A percentile compares a stretch with the other conserved stretches of the same genome.
Conservation (phyloP, 306 rosid genomes). For the Argentina anserina region DNA sequence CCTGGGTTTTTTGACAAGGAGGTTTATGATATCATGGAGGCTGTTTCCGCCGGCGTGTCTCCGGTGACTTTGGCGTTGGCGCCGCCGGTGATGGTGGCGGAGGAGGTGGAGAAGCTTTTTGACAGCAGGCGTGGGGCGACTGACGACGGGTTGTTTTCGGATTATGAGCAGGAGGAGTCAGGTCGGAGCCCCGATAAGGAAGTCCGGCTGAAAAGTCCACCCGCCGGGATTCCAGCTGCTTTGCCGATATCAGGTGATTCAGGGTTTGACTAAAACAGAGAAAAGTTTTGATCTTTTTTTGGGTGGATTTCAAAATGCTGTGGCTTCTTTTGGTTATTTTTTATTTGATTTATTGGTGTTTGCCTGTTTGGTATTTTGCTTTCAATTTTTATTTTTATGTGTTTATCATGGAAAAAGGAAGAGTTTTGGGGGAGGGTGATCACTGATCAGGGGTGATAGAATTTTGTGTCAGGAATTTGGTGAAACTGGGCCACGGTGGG, state of each 20-base stretch:
- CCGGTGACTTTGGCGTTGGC: conserved; percentile 24
- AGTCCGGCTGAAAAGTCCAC: conserved; percentile 27
- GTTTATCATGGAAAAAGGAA: not conserved
- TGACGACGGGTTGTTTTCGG: conserved; percentile 77
- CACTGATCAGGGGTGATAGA: not conserved
- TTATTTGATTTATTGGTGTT: not conserved
- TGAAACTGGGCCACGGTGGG: not conserved
- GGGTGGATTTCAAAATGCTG: not conserved
- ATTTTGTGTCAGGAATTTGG: not conserved
- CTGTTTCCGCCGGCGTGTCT: conserved; percentile 32
- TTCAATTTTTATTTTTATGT: too few species aligned
- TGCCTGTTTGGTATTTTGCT: not conserved
- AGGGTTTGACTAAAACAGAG: not conserved
- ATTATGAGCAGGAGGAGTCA: conserved; percentile 66
- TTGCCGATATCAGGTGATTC: conserved; percentile 66
- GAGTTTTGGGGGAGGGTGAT: not conserved
- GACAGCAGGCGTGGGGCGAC: conserved; percentile 55
- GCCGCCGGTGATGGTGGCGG: conserved; percentile 5
- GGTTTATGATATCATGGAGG: conserved; percentile 80
- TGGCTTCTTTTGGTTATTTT: conserved; percentile 1
- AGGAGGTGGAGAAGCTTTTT: conserved; percentile 43
- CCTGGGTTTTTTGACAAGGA: conserved; percentile 89
- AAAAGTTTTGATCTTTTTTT: not conserved
- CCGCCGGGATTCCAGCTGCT: conserved; percentile 41
- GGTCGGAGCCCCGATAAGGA: conserved; percentile 49